Base-by-base conservation (phyloP, 352 stramenopile genomes). In the Phytophthora pini region DNA sequence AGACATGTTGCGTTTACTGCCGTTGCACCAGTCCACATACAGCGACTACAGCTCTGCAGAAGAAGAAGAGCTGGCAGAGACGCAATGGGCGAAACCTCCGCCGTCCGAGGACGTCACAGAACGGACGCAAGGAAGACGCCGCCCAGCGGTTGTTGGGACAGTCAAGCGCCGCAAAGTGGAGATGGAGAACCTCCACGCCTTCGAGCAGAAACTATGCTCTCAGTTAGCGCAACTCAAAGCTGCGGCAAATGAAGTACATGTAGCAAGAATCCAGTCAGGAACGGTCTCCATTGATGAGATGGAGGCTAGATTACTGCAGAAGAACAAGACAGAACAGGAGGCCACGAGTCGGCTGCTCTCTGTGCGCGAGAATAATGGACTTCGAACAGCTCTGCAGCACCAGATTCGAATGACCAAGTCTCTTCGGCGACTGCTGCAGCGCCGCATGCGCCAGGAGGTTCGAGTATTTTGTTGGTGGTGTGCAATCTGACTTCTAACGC, bases 91-190 rank as follows among this genome's bases (percentile, higher is more conserved):
- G n/a, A 43, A 29, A 8, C 17, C 32, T 44, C 32, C 31, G 12
- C 39, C 31, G 20, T 48, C 40, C 22, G 27, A 44, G 9, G 49
- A 55, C 11, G 4, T 22, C 4, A 5, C 24, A 5, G 34, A 48
- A 36, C 4, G 10, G 9, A 52, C 31, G 4, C 31, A 24, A 31
- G 11, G 11, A 15, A 11, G 22, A 11, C 39, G 7, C 40, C 48
- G 40, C 3, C 41, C 29, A 2, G 17, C 22, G 29, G 15, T 38
- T 2, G 15, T 52, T 43, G 49, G 59, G 41, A 67, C 59, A 29
- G 49, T 67, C 31, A 61, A 67, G 41, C 49, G 59, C 15, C 59
- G 59, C 40, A 67, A 67, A 61, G 26, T 51, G 22, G 52, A 68
- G 36, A 56, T 68, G 36, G 44, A 52, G 38, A 56, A 68, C 12